Percentiles rank a stretch among this genome's conserved stretches.
Conservation (phyloP, 1,139 yeast species). For the Blastobotrys ciferrii region DNA sequence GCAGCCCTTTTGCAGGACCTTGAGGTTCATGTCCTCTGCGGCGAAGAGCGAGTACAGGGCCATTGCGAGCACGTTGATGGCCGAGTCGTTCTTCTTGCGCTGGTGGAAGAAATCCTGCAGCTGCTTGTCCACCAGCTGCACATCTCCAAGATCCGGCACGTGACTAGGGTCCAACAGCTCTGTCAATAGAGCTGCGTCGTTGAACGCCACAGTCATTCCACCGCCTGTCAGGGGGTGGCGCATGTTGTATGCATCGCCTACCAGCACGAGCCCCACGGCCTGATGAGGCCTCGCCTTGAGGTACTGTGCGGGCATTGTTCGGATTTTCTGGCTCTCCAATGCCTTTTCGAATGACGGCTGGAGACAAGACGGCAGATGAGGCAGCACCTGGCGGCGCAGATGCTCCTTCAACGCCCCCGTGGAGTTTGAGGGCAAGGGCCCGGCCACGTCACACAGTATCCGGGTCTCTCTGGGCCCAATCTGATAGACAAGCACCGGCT, state of each 20-base stretch:
- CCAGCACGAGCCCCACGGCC: constrained; percentile 72
- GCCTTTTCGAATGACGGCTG: constrained; percentile 66
- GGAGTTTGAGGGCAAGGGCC: constrained; percentile 68
- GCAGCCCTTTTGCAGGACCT: constrained; percentile 81
- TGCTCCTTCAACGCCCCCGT: constrained; percentile 61
- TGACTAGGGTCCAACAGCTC: constrained; percentile 50
- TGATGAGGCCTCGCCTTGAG: constrained; percentile 68
- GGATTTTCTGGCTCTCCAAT: constrained; percentile 53
- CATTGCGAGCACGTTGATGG: constrained; percentile 83
- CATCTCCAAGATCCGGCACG: constrained; percentile 61
- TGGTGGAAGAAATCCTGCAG: constrained; percentile 68
- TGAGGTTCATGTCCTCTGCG: constrained; percentile 67
- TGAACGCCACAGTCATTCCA: constrained; percentile 97
- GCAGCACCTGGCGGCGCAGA: constrained; percentile 58
- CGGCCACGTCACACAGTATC: constrained; percentile 83
- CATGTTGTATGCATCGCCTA: constrained; percentile 96
- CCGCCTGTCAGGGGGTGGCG: constrained; percentile 99
- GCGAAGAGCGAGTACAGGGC: constrained; percentile 90
- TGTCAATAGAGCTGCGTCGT: constrained; percentile 73
- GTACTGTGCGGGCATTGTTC: constrained; percentile 93
- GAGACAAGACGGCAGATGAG: constrained; percentile 62
- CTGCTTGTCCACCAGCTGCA: constrained; percentile 52
- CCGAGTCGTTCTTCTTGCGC: constrained; percentile 77
- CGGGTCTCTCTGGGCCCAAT: constrained; percentile 81
- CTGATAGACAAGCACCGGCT: constrained; percentile 87